Percentiles rank a stretch among this genome's conserved stretches.
phyloP scores from a whole-genome alignment of 768 basidiomycete genomes.

The Leccinellum luteum region DNA sequence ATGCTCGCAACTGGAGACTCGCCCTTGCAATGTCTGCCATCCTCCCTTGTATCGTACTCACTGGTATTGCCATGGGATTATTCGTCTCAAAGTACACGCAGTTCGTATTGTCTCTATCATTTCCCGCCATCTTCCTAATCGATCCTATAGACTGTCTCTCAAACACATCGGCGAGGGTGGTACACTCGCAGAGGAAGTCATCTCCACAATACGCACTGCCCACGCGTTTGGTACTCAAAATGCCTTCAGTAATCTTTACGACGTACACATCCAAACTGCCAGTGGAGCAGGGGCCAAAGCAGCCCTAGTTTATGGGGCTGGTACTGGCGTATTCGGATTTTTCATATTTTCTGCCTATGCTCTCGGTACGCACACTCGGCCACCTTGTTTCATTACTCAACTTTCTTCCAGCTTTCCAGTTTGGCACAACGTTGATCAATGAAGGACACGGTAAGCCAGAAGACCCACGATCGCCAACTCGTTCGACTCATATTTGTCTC shows the following conservation, averaged over 20 bases:
- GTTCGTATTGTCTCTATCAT: constrained; percentile 39
- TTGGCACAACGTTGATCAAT: constrained; percentile 84
- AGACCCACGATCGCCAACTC: neutral
- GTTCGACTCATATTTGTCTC: neutral
- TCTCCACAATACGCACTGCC: constrained; percentile 86
- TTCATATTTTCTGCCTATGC: constrained; percentile 76
- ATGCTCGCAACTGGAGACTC: constrained; percentile 70
- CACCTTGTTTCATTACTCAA: constrained; percentile 26
- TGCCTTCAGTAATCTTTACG: constrained; percentile 62
- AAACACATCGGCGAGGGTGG: constrained; percentile 80
- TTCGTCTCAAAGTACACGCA: constrained; percentile 64
- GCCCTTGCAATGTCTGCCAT: constrained; percentile 82
- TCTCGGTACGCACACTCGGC: constrained; percentile 43
- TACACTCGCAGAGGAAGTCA: constrained; percentile 87
- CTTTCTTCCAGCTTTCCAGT: constrained; percentile 65
- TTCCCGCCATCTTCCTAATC: constrained; percentile 1
- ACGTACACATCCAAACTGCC: constrained; percentile 54
- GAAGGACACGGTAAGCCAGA: constrained; percentile 44
- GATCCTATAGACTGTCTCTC: constrained; percentile 52
- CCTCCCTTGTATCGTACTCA: constrained; percentile 76
- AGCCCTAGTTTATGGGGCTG: constrained; percentile 56
- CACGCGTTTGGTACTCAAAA: constrained; percentile 88
- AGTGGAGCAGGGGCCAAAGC: constrained; percentile 53
- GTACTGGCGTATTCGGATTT: constrained; percentile 76
- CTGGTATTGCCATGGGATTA: constrained; percentile 70